phyloP scores from a whole-genome alignment of 2,329 filamentous ascomycete species.

The Exophiala oligosperma region DNA sequence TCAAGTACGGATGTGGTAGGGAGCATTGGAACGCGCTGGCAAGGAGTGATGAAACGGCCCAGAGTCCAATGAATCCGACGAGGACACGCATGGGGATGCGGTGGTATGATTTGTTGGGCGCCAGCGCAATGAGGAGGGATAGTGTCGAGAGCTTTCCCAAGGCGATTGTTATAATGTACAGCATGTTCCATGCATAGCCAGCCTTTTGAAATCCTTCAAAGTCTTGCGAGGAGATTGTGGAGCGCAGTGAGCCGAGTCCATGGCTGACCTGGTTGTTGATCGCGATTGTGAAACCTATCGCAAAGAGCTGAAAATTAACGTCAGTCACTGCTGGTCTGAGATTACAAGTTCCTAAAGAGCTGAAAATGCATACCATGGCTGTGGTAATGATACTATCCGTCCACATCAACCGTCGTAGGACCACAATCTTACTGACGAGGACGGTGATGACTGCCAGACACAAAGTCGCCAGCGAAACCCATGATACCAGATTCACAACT shows the following conservation, averaged over 20 bases:
- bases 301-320: background rate
- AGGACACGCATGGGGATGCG: constrained; percentile 17
- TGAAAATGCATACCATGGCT: constrained; percentile 20
- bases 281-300: constrained; percentile 22
- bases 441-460: constrained; percentile 23
- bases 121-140: constrained; percentile 11
- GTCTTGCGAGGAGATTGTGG: constrained; percentile 4
- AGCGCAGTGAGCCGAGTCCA: constrained; percentile 24
- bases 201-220: constrained; percentile 22
- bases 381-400: constrained; percentile 24
- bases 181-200: constrained; percentile 28
- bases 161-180: constrained; percentile 14
- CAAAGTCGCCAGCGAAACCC: constrained; percentile 16
- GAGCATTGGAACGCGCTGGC: constrained; percentile 29
- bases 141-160: constrained; percentile 16
- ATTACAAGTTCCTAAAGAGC: background rate
- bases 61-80: constrained; percentile 16
- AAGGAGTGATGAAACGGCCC: constrained; percentile 23
- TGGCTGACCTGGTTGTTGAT: constrained; percentile 25
- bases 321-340: background rate
- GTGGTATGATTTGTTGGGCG: constrained; percentile 14
- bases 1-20: constrained; percentile 14
- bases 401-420: constrained; percentile 21
- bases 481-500: constrained; percentile 17
- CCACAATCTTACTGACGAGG: constrained; percentile 26